These are phyloP conservation scores for Epicoccum sorghinum DNA, from an alignment of 2,329 filamentous ascomycete species.

Conservation along the genomic window DNA sequence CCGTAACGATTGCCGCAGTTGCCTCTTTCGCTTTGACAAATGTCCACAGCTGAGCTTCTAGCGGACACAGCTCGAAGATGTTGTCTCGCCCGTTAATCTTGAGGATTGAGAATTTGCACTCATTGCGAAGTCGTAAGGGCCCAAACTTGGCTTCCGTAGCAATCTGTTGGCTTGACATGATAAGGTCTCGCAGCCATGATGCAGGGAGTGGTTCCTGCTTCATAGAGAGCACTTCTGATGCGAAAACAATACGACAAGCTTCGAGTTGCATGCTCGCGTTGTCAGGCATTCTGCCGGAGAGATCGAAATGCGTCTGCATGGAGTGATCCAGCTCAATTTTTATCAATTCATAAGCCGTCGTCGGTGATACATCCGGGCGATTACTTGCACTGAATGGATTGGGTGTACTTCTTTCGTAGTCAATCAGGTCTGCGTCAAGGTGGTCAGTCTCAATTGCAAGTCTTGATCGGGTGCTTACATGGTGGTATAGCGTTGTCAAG, in stretches of 20 bases:
- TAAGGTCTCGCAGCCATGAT: conserved; percentile 34
- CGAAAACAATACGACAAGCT: conserved; percentile 37
- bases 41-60: conserved; percentile 26
- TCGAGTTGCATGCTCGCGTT: conserved; percentile 33
- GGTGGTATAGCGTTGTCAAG: conserved; percentile 30
- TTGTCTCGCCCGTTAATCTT: conserved; percentile 17
- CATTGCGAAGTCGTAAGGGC: conserved; percentile 24
- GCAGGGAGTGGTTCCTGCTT: conserved; percentile 3
- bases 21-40: conserved; percentile 21
- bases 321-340: conserved; percentile 33
- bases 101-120: conserved; percentile 11
- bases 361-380: conserved; percentile 28
- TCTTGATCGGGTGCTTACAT: conserved; percentile 14
- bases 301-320: conserved; percentile 32
- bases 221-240: conserved; percentile 23
- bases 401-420: conserved; percentile 28
- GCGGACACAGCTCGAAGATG: conserved; percentile 32
- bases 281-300: conserved; percentile 23
- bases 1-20: conserved; percentile 1
- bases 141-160: conserved; percentile 27
- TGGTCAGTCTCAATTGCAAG: background rate
- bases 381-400: conserved; percentile 31
- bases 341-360: conserved; percentile 34
- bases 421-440: conserved; percentile 24
- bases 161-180: conserved; percentile 30